These are phyloP conservation scores for Ceratobasidium papillatum DNA, from an alignment of 1,284 basidiomycete species.

Conservation along the genomic window DNA sequence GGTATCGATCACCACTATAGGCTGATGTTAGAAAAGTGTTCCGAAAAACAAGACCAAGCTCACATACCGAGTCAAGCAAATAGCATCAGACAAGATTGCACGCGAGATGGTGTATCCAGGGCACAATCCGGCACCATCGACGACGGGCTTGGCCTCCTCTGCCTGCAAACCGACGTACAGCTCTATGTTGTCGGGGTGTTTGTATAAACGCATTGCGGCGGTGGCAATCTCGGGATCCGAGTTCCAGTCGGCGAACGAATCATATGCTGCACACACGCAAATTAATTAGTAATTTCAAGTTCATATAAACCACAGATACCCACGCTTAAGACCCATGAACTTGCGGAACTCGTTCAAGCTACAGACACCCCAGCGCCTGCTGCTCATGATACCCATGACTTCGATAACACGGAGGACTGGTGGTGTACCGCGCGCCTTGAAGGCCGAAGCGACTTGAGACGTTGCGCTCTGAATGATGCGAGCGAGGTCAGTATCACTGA, in stretches of 20 bases:
- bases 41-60: constrained; percentile 59
- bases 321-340: constrained; percentile 79
- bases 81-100: constrained; percentile 75
- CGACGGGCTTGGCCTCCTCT: constrained; percentile 70
- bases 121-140: constrained; percentile 82
- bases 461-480: constrained; percentile 66
- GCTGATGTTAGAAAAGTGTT: constrained; percentile 57
- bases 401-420: constrained; percentile 78
- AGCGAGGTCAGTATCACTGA: constrained; percentile 78
- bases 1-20: constrained; percentile 83
- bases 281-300: not conserved
- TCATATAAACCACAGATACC: constrained; percentile 45
- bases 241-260: constrained; percentile 55
- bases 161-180: constrained; percentile 62
- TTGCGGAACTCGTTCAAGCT: constrained; percentile 86
- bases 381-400: constrained; percentile 82
- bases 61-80: constrained; percentile 23
- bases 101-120: constrained; percentile 84
- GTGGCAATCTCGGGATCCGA: constrained; percentile 55
- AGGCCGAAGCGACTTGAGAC: constrained; percentile 75
- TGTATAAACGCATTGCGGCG: constrained; percentile 77
- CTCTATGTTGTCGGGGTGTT: constrained; percentile 80
- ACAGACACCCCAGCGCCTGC: constrained; percentile 82
- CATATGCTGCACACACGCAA: constrained; percentile 46
- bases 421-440: constrained; percentile 82